Percentiles rank a stretch among this genome's conserved stretches.
These are phyloP conservation scores for Sherardia arvensis DNA, from an alignment of 257 asterid species.

Conservation along the genomic window DNA sequence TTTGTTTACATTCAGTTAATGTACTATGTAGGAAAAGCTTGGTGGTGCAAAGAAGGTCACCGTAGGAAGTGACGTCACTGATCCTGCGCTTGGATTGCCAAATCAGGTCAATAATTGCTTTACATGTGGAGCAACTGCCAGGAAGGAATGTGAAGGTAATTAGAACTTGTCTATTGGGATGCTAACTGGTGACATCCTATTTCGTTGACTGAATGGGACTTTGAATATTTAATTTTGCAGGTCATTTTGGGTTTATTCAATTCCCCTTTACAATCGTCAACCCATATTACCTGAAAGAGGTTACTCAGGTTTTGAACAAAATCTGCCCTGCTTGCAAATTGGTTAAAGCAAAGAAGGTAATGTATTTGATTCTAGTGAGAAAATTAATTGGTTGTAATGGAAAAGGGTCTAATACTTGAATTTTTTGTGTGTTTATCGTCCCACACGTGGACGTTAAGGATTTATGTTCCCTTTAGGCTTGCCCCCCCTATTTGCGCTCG, in stretches of 20 bases:
- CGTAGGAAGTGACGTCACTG: slow-evolving; percentile 64
- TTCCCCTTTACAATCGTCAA: slow-evolving; percentile 62
- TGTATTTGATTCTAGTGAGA: slow-evolving; percentile 30
- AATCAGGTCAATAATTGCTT: slow-evolving; percentile 42
- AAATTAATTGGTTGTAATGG: slow-evolving; percentile 10
- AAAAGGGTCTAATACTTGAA: not conserved
- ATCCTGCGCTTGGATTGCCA: slow-evolving; percentile 80
- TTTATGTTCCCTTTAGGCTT: not conserved
- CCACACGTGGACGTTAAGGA: not conserved
- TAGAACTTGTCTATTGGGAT: slow-evolving; percentile 11
- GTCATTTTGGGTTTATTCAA: slow-evolving; percentile 82
- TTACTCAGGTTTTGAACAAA: slow-evolving; percentile 62
- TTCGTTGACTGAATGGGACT: slow-evolving; percentile 6
- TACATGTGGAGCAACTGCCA: slow-evolving; percentile 66
- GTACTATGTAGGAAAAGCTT: slow-evolving; percentile 41
- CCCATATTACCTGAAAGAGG: slow-evolving; percentile 71
- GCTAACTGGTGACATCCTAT: slow-evolving; percentile 13
- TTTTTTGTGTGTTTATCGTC: not conserved
- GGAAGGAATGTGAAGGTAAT: slow-evolving; percentile 79
- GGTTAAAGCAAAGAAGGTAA: slow-evolving; percentile 54
- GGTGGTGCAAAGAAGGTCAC: slow-evolving; percentile 42
- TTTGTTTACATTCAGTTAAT: slow-evolving; percentile 5
- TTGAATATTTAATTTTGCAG: slow-evolving; percentile 38
- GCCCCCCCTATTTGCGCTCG: too few relatives aligned
- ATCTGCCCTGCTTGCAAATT: slow-evolving; percentile 89